Evolutionary conservation across 805 yeast genomes (phyloP).

Genomic region (Zygosaccharomyces siamensis): DNA sequence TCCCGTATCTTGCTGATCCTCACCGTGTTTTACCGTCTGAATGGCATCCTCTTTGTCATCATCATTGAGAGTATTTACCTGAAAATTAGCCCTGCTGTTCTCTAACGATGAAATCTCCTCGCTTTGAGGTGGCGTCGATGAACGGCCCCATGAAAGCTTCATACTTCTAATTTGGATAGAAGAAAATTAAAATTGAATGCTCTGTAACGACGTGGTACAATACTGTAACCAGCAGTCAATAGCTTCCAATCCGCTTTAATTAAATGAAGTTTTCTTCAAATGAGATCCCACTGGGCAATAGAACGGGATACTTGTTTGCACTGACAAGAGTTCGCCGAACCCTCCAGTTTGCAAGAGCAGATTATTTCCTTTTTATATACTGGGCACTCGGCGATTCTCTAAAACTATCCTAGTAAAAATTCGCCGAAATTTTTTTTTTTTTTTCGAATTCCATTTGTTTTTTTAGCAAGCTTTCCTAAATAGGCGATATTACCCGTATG

Average conservation of each 20-base stretch:
- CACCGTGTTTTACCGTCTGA: neutral
- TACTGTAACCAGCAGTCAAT: neutral
- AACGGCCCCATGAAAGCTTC: conserved; percentile 2
- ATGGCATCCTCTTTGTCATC: neutral
- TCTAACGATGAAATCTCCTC: conserved; percentile 1
- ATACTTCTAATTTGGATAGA: neutral
- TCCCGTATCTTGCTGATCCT: neutral
- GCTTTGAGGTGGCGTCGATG: neutral
- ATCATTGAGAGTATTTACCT: neutral
- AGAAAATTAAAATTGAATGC: neutral
- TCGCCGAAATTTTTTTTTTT: conserved; percentile 4
- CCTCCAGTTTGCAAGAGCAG: neutral
- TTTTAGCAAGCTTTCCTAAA: neutral
- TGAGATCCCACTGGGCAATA: neutral
- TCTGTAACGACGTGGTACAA: neutral
- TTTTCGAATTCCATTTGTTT: neutral
- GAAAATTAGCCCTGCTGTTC: neutral
- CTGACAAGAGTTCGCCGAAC: neutral
- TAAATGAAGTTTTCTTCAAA: neutral
- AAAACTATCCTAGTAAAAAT: conserved; percentile 2
- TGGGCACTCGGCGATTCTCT: neutral
- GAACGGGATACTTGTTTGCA: neutral
- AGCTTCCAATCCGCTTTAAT: neutral
- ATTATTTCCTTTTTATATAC: conserved; percentile 1
- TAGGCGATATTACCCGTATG: neutral